phyloP scores from a whole-genome alignment of 768 basidiomycete species.

The Omphalotus guepiniiformis region DNA sequence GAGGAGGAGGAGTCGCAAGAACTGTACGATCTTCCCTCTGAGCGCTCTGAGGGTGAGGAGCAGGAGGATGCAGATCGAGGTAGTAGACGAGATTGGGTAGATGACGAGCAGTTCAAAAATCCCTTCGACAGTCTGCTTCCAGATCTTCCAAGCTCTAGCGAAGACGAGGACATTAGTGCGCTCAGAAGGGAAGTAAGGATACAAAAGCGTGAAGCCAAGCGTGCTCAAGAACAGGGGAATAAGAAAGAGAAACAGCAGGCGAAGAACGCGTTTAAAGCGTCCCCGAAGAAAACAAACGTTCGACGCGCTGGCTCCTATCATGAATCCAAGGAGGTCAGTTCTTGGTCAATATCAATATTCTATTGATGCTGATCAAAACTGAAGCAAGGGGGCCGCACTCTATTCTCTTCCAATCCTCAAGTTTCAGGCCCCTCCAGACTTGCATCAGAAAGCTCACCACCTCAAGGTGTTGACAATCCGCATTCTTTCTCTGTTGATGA shows the following conservation, averaged over 20 bases:
- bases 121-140: not conserved
- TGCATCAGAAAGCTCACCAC: no score
- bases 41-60: conserved; percentile 7
- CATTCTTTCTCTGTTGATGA: no score
- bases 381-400: not conserved
- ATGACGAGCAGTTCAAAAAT: not conserved
- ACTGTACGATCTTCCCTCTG: conserved; percentile 1
- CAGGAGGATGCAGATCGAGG: conserved; percentile 8
- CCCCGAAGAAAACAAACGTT: not conserved
- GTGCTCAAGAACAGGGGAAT: not conserved
- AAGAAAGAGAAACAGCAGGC: not conserved
- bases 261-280: not conserved
- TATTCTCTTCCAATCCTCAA: not conserved
- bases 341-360: not conserved
- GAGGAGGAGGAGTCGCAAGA: conserved; percentile 11
- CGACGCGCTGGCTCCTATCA: not conserved
- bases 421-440: no score
- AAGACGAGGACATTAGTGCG: conserved; percentile 1
- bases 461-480: no score
- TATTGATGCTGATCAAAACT: not conserved
- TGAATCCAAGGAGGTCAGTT: not conserved
- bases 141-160: not conserved
- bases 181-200: not conserved
- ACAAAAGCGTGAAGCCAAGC: not conserved
- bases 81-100: not conserved